Conservation (phyloP, 164 flowering plant species). For the Aristolochia californica region DNA sequence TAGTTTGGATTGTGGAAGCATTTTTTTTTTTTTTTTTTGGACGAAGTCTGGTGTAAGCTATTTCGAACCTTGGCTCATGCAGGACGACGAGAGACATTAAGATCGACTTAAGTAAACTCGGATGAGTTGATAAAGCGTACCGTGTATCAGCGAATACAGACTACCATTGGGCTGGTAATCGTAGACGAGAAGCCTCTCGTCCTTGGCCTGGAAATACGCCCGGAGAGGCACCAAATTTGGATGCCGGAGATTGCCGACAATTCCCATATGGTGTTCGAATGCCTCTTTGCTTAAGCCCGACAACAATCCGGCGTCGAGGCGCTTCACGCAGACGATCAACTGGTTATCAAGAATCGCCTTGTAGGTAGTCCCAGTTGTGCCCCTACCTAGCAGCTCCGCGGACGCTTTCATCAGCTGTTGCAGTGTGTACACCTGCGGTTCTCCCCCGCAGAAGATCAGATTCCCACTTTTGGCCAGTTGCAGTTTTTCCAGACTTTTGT, state of each 20-base stretch:
- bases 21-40: too few relatives aligned
- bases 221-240: conserved; percentile 84
- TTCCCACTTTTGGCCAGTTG: conserved; percentile 50
- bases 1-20: too few relatives aligned
- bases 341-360: conserved; percentile 83
- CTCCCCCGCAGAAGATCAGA: conserved; percentile 83
- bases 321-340: conserved; percentile 68
- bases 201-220: conserved; percentile 83
- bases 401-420: conserved; percentile 93
- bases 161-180: conserved; percentile 94
- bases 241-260: conserved; percentile 71
- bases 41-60: too few relatives aligned
- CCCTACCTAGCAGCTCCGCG: conserved; percentile 86
- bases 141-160: conserved; percentile 75
- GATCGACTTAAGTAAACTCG: too few relatives aligned
- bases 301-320: conserved; percentile 39
- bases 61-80: too few relatives aligned
- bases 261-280: conserved; percentile 68
- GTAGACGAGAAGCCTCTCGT: conserved; percentile 72
- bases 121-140: conserved; percentile 18
- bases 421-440: conserved; percentile 48
- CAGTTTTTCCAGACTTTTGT: conserved; percentile 33
- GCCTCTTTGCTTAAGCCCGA: conserved; percentile 34
- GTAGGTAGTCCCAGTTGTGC: conserved; percentile 74
- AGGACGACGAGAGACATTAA: neutral